A percentile compares a stretch with the other conserved stretches of the same genome.
Evolutionary conservation across 2,329 filamentous ascomycete genomes (phyloP).

Genomic region (Alternaria ventricosa): DNA sequence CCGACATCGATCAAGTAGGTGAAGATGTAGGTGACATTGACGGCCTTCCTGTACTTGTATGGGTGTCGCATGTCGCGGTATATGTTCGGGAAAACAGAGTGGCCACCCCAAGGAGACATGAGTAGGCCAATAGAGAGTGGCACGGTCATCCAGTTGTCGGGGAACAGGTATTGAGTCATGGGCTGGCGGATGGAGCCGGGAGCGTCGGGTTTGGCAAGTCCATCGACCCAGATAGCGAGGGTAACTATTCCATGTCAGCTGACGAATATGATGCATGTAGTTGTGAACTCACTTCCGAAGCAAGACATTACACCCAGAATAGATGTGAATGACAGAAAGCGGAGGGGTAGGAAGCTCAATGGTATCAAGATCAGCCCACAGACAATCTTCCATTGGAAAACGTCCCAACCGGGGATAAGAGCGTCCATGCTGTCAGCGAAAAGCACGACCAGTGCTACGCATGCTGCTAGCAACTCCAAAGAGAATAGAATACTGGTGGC

Average conservation of each 20-base stretch:
- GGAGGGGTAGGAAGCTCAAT: slow-evolving; percentile 82
- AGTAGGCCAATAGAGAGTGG: slow-evolving; percentile 89
- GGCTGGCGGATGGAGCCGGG: slow-evolving; percentile 87
- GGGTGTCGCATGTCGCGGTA: slow-evolving; percentile 82
- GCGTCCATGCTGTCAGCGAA: slow-evolving; percentile 91
- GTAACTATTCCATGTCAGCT: slow-evolving; percentile 66
- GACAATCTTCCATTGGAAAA: slow-evolving; percentile 82
- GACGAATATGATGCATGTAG: neutral
- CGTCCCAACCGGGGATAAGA: slow-evolving; percentile 73
- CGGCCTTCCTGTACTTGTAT: slow-evolving; percentile 76
- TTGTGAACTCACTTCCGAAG: slow-evolving; percentile 74
- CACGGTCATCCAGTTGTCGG: slow-evolving; percentile 83
- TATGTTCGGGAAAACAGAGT: slow-evolving; percentile 83
- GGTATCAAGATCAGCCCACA: slow-evolving; percentile 81
- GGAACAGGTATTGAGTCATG: slow-evolving; percentile 80
- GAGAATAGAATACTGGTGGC: slow-evolving; percentile 86
- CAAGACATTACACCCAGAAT: slow-evolving; percentile 91
- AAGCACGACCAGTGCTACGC: slow-evolving; percentile 88
- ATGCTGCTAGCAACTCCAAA: slow-evolving; percentile 84
- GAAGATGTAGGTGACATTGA: slow-evolving; percentile 83
- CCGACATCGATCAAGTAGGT: slow-evolving; percentile 82
- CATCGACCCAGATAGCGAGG: slow-evolving; percentile 82
- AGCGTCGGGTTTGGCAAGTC: slow-evolving; percentile 77
- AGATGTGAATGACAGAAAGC: slow-evolving; percentile 86
- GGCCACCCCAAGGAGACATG: slow-evolving; percentile 80